phyloP scores from a whole-genome alignment of 805 yeast genomes.

The Lachancea lanzarotensis region DNA sequence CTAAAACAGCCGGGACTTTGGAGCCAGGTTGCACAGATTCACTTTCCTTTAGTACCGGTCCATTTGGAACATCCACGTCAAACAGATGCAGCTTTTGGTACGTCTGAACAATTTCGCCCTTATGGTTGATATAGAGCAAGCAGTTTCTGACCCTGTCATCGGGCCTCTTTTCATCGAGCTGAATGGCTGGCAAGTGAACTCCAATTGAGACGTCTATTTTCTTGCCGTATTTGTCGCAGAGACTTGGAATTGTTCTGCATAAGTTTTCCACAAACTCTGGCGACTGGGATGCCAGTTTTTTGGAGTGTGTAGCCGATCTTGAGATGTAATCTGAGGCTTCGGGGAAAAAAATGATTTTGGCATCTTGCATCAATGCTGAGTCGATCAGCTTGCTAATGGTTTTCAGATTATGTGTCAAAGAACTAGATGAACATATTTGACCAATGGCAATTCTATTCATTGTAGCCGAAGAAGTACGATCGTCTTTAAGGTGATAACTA shows the following conservation, averaged over 20 bases:
- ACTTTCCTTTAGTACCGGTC: conserved; percentile 75
- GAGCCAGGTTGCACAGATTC: conserved; percentile 77
- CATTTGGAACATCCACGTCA: conserved; percentile 75
- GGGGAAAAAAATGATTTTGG: conserved; percentile 73
- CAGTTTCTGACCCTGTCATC: conserved; percentile 58
- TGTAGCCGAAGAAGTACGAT: too few relatives aligned
- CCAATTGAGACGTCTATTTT: conserved; percentile 73
- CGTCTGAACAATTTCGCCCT: conserved; percentile 58
- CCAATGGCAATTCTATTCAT: conserved; percentile 61
- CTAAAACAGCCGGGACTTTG: conserved; percentile 46
- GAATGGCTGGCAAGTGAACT: conserved; percentile 69
- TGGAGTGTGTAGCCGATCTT: conserved; percentile 58
- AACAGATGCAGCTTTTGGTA: conserved; percentile 87
- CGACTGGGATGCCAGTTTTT: conserved; percentile 46
- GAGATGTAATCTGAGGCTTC: conserved; percentile 92
- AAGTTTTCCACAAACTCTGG: conserved; percentile 40
- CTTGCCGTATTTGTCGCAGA: conserved; percentile 34
- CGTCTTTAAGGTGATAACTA: too few relatives aligned
- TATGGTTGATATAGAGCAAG: conserved; percentile 58
- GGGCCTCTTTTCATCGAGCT: conserved; percentile 13
- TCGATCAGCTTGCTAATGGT: conserved; percentile 53
- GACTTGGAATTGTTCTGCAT: conserved; percentile 39
- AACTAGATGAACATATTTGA: conserved; percentile 72
- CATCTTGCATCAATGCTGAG: conserved; percentile 56
- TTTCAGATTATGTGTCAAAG: conserved; percentile 51